phyloP scores from a whole-genome alignment of 2,329 filamentous ascomycete genomes.

The Simplicillium sp. region DNA sequence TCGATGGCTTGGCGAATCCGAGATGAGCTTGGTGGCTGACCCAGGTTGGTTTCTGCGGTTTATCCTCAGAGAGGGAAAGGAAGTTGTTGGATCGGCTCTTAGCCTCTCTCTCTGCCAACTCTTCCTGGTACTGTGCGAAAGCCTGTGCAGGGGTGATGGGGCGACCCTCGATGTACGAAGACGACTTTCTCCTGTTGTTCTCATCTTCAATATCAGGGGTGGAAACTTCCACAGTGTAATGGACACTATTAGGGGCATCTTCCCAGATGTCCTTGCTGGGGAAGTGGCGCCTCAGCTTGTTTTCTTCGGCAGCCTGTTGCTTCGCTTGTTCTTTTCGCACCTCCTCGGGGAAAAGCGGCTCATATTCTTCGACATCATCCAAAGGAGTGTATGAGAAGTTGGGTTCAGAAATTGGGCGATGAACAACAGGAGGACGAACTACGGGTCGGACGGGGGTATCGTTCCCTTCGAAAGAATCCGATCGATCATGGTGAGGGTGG shows the following conservation, averaged over 20 bases:
- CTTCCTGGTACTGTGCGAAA: slow-evolving; percentile 58
- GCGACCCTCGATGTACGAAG: slow-evolving; percentile 17
- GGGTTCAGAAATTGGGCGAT: slow-evolving; percentile 41
- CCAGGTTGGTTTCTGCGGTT: slow-evolving; percentile 28
- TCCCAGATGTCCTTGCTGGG: slow-evolving; percentile 97
- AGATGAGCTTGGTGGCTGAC: slow-evolving; percentile 38
- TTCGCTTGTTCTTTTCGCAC: slow-evolving; percentile 39
- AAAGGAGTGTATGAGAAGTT: slow-evolving; percentile 59
- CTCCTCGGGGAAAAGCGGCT: slow-evolving; percentile 85
- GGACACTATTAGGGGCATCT: slow-evolving; percentile 79
- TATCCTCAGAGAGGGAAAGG: slow-evolving; percentile 16
- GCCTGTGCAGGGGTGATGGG: slow-evolving; percentile 51
- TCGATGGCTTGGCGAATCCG: slow-evolving; percentile 39
- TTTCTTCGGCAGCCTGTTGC: slow-evolving; percentile 28
- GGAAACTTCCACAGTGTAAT: slow-evolving; percentile 71
- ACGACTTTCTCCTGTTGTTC: slow-evolving; percentile 26
- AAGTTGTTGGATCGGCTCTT: slow-evolving; percentile 18
- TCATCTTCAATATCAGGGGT: slow-evolving; percentile 51
- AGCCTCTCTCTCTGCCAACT: slow-evolving; percentile 19
- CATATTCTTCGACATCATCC: slow-evolving; percentile 87
- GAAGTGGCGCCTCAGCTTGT: slow-evolving; percentile 59
- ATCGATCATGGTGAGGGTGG: slow-evolving; percentile 38
- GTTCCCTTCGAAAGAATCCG: slow-evolving; percentile 30
- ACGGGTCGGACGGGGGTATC: slow-evolving; percentile 53
- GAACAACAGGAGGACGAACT: slow-evolving; percentile 51